phyloP scores from a whole-genome alignment of 2,329 filamentous ascomycete genomes.

The Cercospora sp. region DNA sequence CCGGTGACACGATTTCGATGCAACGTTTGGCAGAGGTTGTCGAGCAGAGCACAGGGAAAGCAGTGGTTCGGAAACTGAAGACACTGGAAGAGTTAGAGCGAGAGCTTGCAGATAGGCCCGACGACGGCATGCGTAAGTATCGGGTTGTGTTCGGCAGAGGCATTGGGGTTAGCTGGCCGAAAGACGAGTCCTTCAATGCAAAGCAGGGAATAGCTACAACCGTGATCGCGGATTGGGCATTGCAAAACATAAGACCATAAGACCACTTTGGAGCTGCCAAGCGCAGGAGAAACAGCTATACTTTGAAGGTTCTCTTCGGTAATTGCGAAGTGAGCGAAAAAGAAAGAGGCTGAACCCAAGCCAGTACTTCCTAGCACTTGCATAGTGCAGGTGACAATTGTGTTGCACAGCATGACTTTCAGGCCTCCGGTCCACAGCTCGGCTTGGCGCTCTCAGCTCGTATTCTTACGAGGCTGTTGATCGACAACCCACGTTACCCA shows the following conservation, averaged over 20 bases:
- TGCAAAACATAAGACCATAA: slow-evolving; percentile 18
- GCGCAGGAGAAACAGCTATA: not conserved
- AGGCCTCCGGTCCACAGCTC: not conserved
- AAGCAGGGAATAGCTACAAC: slow-evolving; percentile 50
- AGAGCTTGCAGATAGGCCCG: slow-evolving; percentile 51
- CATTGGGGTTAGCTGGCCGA: slow-evolving; percentile 60
- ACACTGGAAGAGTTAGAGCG: slow-evolving; percentile 46
- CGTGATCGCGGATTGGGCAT: slow-evolving; percentile 46
- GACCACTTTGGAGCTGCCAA: not conserved
- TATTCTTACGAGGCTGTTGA: not conserved
- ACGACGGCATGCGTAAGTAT: slow-evolving; percentile 59
- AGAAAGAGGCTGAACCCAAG: not conserved
- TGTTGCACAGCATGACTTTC: not conserved
- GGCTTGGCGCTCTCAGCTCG: not conserved
- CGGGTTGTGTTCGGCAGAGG: slow-evolving; percentile 61
- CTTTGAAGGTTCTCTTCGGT: not conserved
- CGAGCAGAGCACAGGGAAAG: slow-evolving; percentile 45
- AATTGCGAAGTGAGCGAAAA: not conserved
- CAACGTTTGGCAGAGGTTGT: slow-evolving; percentile 51
- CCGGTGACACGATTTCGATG: slow-evolving; percentile 65
- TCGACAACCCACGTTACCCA: not conserved
- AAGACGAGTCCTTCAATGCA: slow-evolving; percentile 55
- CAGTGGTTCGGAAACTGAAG: slow-evolving; percentile 55
- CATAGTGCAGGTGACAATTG: not conserved
- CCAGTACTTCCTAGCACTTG: not conserved